Evolutionary conservation across 106 monocot genomes (phyloP).

Genomic region (Dendrobium huoshanense): DNA sequence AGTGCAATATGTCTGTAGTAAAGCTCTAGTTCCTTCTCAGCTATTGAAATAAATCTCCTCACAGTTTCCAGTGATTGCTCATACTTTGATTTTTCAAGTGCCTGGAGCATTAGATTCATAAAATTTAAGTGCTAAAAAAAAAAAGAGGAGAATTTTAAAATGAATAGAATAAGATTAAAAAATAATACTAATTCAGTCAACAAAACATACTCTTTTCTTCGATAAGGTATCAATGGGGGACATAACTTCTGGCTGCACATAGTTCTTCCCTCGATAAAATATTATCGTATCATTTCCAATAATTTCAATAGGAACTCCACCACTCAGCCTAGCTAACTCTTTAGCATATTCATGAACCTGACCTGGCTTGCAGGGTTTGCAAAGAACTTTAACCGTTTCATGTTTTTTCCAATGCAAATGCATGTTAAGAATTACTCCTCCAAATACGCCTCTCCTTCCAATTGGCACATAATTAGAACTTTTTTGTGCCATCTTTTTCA

Average conservation of each 20-base stretch:
- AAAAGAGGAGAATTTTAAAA: neutral
- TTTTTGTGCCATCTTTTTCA: slow-evolving; percentile 98
- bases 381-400: slow-evolving; percentile 95
- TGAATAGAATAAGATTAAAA: neutral
- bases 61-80: slow-evolving; percentile 96
- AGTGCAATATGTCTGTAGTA: slow-evolving; percentile 85
- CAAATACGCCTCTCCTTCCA: slow-evolving; percentile 82
- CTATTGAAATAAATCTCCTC: slow-evolving; percentile 77
- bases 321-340: slow-evolving; percentile 86
- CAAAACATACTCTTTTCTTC: slow-evolving; percentile 73
- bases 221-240: slow-evolving; percentile 94
- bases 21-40: slow-evolving; percentile 93
- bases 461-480: slow-evolving; percentile 91
- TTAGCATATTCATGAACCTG: slow-evolving; percentile 90
- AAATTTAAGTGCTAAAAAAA: neutral
- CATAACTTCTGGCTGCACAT: slow-evolving; percentile 91
- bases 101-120: slow-evolving; percentile 43
- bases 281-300: slow-evolving; percentile 84
- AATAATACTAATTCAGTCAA: neutral
- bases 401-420: slow-evolving; percentile 99
- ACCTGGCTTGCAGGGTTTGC: slow-evolving; percentile 93
- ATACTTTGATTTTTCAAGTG: slow-evolving; percentile 98
- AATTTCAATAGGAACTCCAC: slow-evolving; percentile 77
- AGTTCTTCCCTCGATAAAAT: slow-evolving; percentile 90
- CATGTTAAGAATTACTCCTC: slow-evolving; percentile 94